A percentile compares a stretch with the other conserved stretches of the same genome.
These are phyloP conservation scores for Leccinum ochraceum DNA, from an alignment of 768 basidiomycete species.

Conservation along the genomic window DNA sequence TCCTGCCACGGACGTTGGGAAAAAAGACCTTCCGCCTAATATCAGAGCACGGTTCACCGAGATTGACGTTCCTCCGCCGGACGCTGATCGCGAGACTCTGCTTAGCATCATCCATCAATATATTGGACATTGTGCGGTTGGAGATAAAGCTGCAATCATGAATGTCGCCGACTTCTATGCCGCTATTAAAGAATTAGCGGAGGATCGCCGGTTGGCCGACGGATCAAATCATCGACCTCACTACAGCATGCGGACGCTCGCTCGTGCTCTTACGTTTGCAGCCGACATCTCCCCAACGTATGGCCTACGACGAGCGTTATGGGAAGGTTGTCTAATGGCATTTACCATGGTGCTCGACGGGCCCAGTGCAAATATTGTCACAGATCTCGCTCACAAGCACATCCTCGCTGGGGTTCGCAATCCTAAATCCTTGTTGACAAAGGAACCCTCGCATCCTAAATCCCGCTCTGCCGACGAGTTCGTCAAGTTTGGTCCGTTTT, in stretches of 20 bases:
- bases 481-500: conserved; percentile 90
- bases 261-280: conserved; percentile 88
- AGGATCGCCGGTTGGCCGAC: conserved; percentile 80
- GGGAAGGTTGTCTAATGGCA: conserved; percentile 97
- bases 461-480: conserved; percentile 52
- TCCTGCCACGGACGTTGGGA: conserved; percentile 97
- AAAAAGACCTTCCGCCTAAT: conserved; percentile 92
- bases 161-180: conserved; percentile 91
- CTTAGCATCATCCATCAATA: conserved; percentile 87
- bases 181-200: conserved; percentile 74
- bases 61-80: conserved; percentile 92
- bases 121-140: conserved; percentile 78
- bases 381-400: conserved; percentile 69
- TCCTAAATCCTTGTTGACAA: conserved; percentile 68
- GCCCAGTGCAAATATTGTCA: conserved; percentile 66
- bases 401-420: conserved; percentile 81
- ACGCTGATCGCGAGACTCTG: conserved; percentile 87
- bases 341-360: conserved; percentile 94
- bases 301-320: conserved; percentile 81
- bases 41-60: conserved; percentile 94
- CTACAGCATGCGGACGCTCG: conserved; percentile 95
- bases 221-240: conserved; percentile 92
- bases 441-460: conserved; percentile 59
- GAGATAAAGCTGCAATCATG: conserved; percentile 85
- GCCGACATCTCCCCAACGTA: conserved; percentile 77